These are phyloP conservation scores for Croton laevigatus DNA, from an alignment of 441 rosid genomes.

Conservation along the genomic window DNA sequence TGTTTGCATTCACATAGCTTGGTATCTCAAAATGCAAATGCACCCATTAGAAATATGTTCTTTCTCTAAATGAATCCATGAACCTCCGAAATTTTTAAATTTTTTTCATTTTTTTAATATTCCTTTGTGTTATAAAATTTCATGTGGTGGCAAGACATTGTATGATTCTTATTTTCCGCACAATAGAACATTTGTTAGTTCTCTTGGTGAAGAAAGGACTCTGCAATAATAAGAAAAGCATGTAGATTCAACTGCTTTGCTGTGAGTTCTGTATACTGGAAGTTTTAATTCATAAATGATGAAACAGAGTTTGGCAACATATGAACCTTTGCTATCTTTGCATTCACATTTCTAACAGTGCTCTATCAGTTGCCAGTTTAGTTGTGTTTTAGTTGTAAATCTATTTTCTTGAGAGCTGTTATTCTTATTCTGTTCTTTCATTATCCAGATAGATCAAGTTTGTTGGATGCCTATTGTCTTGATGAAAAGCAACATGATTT, in stretches of 20 bases:
- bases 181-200: conserved; percentile 6
- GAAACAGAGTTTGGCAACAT: conserved; percentile 1
- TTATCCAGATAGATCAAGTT: conserved; percentile 35
- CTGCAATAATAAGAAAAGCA: not conserved
- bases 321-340: not conserved
- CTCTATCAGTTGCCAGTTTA: not conserved
- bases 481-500: conserved; percentile 32
- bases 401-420: not conserved
- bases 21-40: not conserved
- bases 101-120: not conserved
- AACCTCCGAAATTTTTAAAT: not conserved
- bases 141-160: not conserved
- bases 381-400: not conserved
- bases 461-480: conserved; percentile 29
- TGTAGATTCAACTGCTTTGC: not conserved
- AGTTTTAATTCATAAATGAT: not conserved
- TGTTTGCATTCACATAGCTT: not conserved
- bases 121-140: not conserved
- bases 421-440: conserved; percentile 4
- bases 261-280: not conserved
- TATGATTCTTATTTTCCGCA: not conserved
- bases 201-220: not conserved
- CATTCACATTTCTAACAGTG: not conserved
- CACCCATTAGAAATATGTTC: not conserved
- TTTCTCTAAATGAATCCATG: not conserved